Evolutionary conservation across 345 rosid genomes (phyloP), one percentile per base, ranked within the genome.

Genomic region (Toxicodendron radicans): DNA sequence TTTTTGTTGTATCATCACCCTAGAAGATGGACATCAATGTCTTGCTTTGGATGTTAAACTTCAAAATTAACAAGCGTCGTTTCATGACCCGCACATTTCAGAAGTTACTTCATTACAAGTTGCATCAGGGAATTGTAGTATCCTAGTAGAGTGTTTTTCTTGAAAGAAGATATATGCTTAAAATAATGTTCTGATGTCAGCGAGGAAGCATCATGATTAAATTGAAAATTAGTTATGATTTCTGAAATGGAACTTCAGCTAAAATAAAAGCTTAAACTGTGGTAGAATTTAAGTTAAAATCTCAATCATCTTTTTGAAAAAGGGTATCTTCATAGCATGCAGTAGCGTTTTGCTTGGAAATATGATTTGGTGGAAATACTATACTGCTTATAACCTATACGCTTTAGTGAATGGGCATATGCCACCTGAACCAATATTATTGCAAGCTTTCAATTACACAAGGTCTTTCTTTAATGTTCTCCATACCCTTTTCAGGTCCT

Each of bases 401-500:
- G 61, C 18, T 5, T 46, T 7, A 14, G 23, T 57, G 18, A 10
- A 52, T 59, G 75, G 8, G 61, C 48, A 60, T 59, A 49, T 52
- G 58, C 49, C 11, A 18, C 70, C 52, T 64, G 68, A 35, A 63
- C 51, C 59, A 65, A 30, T 30, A 64, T 64, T 43, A 20, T 21
- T 53, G 58, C 18, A 67, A 30, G 62, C 70, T 65, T n/a, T 64
- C 48, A 18, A 51, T 17, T 43, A 33, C 58, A 46, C 41, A 59
- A 59, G 71, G 72, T 30, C 21, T 63, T 27, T 75, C 51, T 64
- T 79, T 66, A 66, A 51, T 68, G 69, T 48, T 70, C 17, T 41
- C 48, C n/a, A 27, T 60, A 60, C 21, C 24, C 58, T 71, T 70
- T 84, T 21, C 83, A 89, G 93, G 93, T 89, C 43, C 35, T 87